Conservation (phyloP, 371 early-diverging fungal genomes). For the Syncephalastrum contaminatum region DNA sequence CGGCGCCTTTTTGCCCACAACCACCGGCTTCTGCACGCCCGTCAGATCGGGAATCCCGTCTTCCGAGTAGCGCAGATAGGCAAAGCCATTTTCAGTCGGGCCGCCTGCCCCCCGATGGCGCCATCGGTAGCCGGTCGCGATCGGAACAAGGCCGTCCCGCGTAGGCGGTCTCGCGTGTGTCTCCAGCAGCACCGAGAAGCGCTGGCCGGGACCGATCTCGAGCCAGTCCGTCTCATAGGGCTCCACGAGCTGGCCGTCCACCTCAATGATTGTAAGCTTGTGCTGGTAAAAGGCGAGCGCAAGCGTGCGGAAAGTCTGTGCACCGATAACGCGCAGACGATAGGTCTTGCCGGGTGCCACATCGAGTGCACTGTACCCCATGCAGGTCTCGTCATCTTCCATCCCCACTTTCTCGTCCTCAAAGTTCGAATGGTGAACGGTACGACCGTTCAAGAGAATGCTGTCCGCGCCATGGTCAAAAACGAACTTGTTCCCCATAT, state of each 20-base stretch:
- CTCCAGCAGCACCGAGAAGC: conserved; percentile 31
- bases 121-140: conserved; percentile 23
- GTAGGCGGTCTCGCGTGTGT: conserved; percentile 12
- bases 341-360: conserved; percentile 32
- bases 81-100: conserved; percentile 20
- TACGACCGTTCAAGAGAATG: conserved; percentile 31
- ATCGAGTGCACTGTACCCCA: conserved; percentile 23
- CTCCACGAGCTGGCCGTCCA: conserved; percentile 33
- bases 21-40: conserved; percentile 6
- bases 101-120: conserved; percentile 9
- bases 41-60: not conserved
- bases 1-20: not conserved
- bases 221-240: conserved; percentile 25
- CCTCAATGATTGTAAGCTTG: conserved; percentile 34
- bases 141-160: conserved; percentile 20
- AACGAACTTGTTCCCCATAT: conserved; percentile 16
- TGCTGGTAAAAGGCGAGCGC: conserved; percentile 30
- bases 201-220: conserved; percentile 38
- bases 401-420: not conserved
- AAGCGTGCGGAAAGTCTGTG: conserved; percentile 28
- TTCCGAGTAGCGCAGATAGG: conserved; percentile 11
- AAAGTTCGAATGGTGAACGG: conserved; percentile 15
- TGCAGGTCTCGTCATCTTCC: conserved; percentile 11
- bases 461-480: conserved; percentile 26
- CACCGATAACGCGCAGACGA: conserved; percentile 36